Conservation (phyloP, 257 asterid species). For the Anisodus acutangulus region DNA sequence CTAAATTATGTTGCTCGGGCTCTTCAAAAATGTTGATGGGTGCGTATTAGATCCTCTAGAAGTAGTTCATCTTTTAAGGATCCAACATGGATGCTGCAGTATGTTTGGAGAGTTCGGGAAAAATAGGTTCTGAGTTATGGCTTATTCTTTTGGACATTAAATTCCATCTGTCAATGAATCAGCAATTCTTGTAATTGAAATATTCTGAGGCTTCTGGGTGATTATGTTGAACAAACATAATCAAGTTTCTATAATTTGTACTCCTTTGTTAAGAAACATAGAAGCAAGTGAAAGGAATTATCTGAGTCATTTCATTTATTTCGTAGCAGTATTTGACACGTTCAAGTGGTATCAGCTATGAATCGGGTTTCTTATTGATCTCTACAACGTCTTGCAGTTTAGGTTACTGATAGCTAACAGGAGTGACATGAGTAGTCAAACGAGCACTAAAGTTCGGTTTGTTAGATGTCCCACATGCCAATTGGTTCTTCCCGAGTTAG, state of each 20-base stretch:
- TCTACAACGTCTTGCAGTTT: slow-evolving; percentile 11
- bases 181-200: not conserved
- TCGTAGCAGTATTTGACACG: not conserved
- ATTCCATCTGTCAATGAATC: not conserved
- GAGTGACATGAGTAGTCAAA: slow-evolving; percentile 55
- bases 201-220: not conserved
- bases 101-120: too few relatives aligned
- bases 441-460: slow-evolving; percentile 54
- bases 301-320: not conserved
- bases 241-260: not conserved
- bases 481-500: slow-evolving; percentile 63
- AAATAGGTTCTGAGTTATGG: too few relatives aligned
- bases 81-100: too few relatives aligned
- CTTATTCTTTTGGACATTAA: not conserved
- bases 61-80: too few relatives aligned
- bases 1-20: not conserved
- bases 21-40: too few relatives aligned
- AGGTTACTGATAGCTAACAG: not conserved
- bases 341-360: not conserved
- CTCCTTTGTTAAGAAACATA: not conserved
- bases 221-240: not conserved
- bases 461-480: slow-evolving; percentile 83
- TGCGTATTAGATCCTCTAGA: too few relatives aligned
- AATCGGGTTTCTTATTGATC: not conserved
- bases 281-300: not conserved